Base-by-base conservation (phyloP, 192 early-diverging fungal species). In the Coemansia asiatica region DNA sequence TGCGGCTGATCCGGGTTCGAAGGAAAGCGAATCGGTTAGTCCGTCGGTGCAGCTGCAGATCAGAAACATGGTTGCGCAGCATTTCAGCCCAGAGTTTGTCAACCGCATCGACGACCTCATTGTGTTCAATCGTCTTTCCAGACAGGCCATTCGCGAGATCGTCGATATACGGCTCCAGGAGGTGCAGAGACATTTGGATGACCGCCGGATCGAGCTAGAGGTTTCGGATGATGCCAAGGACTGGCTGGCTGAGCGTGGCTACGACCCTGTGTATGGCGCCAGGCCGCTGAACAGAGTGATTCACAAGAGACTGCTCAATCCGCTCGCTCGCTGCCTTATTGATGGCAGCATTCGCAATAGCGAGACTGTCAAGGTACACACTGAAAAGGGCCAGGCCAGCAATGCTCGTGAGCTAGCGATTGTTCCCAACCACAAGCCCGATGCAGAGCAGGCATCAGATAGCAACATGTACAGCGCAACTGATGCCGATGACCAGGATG, bases 81-180 rank as follows among this genome's bases (percentile, higher is more conserved):
- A 91, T 51, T 92, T 93, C 63, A 82, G 87, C 25, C 90, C 90
- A 33, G 90, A 93, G 74, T 90, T 93, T 69, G 79, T 85, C 47
- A 93, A 93, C 68, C 87, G 90, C 68, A 87, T 93, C 47, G 90
- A 92, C 63, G 90, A 92, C 63, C 72, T 93, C 66, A 86, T 92
- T n/a, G 86, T 91, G 21, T 91, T 91, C 72, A 92, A 92, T 69
- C 77, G 89, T 4, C 83, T 93, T 10, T 79, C 85, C 1, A 86
- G 87, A 61, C 66, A 48, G 0, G 87, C 85, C n/a, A 89, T 93
- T 50, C 82, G 82, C n/a, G 77, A 84, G 46, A 92, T 94, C 68
- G 92, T 90, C 19, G 85, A 92, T 63, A 84, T 94, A 0, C 87
- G 89, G 36, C 77, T 94, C 13, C 59, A 72, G 15, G 89, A 90